These are phyloP conservation scores for Fomitopsis betulina DNA, from an alignment of 1,284 basidiomycete genomes.

Conservation along the genomic window DNA sequence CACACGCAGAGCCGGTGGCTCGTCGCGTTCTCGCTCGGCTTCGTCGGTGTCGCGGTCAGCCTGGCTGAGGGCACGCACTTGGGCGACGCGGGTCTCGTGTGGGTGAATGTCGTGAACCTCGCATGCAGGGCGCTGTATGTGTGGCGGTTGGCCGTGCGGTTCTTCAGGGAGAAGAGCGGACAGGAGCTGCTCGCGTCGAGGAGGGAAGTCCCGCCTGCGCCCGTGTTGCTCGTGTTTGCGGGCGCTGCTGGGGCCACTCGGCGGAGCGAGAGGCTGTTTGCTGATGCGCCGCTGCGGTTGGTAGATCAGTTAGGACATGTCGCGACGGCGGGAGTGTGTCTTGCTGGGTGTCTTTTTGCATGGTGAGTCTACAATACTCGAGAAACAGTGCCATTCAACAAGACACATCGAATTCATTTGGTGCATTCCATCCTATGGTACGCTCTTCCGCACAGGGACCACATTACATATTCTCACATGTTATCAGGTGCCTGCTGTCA, in stretches of 20 bases:
- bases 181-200: constrained; percentile 15
- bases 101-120: constrained; percentile 69
- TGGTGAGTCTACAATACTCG: constrained; percentile 24
- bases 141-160: constrained; percentile 26
- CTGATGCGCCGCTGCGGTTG: constrained; percentile 16
- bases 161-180: constrained; percentile 20
- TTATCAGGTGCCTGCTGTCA: too few relatives aligned
- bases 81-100: constrained; percentile 72
- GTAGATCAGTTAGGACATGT: constrained; percentile 26
- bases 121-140: constrained; percentile 54
- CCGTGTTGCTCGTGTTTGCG: constrained; percentile 25
- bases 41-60: constrained; percentile 48
- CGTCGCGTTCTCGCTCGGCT: constrained; percentile 58
- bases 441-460: constrained; percentile 3
- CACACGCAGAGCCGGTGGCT: constrained; percentile 68
- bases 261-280: constrained; percentile 20
- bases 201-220: constrained; percentile 22
- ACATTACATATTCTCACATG: not conserved
- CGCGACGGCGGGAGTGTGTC: constrained; percentile 20
- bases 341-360: constrained; percentile 23
- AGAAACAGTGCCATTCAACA: constrained; percentile 25
- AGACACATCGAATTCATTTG: constrained; percentile 58
- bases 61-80: constrained; percentile 44
- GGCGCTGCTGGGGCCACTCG: constrained; percentile 23
- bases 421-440: constrained; percentile 60